Evolutionary conservation across 768 basidiomycete species (phyloP).

Genomic region (Mycena albidolilacea): DNA sequence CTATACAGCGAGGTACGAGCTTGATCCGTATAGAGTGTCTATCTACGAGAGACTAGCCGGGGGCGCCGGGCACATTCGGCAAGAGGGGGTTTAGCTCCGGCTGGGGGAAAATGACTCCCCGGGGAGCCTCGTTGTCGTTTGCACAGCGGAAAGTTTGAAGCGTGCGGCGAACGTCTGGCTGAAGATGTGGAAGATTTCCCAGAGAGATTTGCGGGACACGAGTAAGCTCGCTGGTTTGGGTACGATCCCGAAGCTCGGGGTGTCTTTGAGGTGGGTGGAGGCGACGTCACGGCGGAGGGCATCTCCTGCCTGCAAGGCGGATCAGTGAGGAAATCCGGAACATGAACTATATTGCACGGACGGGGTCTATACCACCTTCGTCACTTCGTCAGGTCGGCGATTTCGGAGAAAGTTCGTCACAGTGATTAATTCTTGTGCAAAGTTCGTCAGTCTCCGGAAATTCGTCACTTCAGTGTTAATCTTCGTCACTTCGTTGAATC

Average conservation of each 20-base stretch:
- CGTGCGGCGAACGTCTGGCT: background rate
- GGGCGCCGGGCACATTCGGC: constrained; percentile 43
- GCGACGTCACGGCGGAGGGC: background rate
- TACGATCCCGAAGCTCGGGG: background rate
- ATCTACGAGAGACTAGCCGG: no score
- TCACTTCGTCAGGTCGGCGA: no score
- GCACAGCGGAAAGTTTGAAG: background rate
- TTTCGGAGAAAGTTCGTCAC: no score
- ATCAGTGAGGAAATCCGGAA: no score
- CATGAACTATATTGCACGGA: background rate
- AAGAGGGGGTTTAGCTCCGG: constrained; percentile 45
- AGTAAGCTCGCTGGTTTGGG: constrained; percentile 1
- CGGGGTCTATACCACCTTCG: no score
- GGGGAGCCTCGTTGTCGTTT: background rate
- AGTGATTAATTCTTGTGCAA: no score
- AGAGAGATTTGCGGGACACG: constrained; percentile 26
- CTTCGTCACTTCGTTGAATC: no score
- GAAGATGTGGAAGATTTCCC: background rate
- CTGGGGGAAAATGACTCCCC: constrained; percentile 42
- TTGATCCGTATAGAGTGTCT: no score
- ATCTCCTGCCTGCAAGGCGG: background rate
- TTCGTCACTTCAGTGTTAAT: no score
- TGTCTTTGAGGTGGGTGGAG: constrained; percentile 11
- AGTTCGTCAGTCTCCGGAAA: no score
- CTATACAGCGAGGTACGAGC: no score